These are phyloP conservation scores for Penicillium egyptiacum DNA, from an alignment of 495 filamentous ascomycete species.

Conservation along the genomic window DNA sequence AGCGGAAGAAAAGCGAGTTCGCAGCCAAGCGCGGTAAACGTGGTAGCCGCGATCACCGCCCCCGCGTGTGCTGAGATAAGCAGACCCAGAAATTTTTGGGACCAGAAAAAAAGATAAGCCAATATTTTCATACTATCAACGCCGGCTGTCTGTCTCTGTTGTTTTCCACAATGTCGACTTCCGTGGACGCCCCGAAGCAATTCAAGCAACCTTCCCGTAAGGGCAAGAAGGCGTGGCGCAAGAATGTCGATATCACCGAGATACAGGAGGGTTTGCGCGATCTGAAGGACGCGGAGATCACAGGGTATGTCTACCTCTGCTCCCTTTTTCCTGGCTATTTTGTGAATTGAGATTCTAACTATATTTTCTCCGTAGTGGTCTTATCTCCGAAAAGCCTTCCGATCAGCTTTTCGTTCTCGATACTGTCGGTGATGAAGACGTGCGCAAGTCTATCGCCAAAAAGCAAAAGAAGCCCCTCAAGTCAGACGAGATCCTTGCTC, in stretches of 20 bases:
- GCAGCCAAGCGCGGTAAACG: conserved; percentile 22
- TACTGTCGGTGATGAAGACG: conserved; percentile 60
- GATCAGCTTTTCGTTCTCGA: conserved; percentile 83
- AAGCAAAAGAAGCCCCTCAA: conserved; percentile 78
- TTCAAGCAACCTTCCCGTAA: conserved; percentile 88
- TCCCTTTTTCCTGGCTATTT: background rate
- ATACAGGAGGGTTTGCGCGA: conserved; percentile 79
- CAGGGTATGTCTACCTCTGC: conserved; percentile 59
- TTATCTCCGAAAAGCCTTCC: conserved; percentile 75
- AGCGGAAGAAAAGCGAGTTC: conserved; percentile 28
- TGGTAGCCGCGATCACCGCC: conserved; percentile 21
- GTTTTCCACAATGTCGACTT: conserved; percentile 37
- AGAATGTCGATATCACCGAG: conserved; percentile 90
- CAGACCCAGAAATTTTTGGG: conserved; percentile 35
- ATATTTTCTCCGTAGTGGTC: conserved; percentile 56
- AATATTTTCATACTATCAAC: conserved; percentile 13
- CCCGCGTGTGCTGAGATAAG: conserved; percentile 38
- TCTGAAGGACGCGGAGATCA: conserved; percentile 82
- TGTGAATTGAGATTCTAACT: conserved; percentile 9
- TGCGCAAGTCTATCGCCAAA: conserved; percentile 63
- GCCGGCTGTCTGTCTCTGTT: conserved; percentile 4
- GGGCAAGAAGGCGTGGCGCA: conserved; percentile 97
- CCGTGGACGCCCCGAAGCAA: conserved; percentile 52
- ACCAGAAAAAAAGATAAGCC: conserved; percentile 32
- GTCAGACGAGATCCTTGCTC: conserved; percentile 85